These are phyloP conservation scores for Wallacemonas collosoma DNA, from an alignment of 208 protist genomes.

Conservation along the genomic window DNA sequence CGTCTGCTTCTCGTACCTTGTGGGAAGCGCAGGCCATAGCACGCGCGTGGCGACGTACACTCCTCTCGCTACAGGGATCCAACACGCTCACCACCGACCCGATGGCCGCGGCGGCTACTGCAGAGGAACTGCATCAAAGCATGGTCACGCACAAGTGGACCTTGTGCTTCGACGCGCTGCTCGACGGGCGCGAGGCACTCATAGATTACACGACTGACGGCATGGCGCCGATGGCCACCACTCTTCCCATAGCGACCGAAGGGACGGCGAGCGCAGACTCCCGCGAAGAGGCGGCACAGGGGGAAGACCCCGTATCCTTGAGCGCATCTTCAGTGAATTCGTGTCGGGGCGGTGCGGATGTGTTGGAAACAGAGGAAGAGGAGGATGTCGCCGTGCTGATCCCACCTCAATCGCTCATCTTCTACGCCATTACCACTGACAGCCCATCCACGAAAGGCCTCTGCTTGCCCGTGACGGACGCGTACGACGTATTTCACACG, in stretches of 20 bases:
- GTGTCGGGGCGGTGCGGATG: background rate
- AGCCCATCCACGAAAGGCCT: slow-evolving; percentile 40
- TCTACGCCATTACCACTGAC: slow-evolving; percentile 72
- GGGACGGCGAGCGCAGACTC: background rate
- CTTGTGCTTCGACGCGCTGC: slow-evolving; percentile 63
- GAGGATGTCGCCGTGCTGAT: slow-evolving; percentile 5
- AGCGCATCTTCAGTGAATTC: no score
- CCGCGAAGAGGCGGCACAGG: background rate
- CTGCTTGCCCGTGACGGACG: slow-evolving; percentile 46
- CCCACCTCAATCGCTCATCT: slow-evolving; percentile 38
- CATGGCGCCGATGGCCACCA: slow-evolving; percentile 2
- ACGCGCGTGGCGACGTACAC: slow-evolving; percentile 34
- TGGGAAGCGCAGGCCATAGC: slow-evolving; percentile 51
- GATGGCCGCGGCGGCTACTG: no score
- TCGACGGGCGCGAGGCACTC: slow-evolving; percentile 62
- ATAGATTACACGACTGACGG: slow-evolving; percentile 27
- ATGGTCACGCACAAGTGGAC: slow-evolving; percentile 42
- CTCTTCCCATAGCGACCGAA: background rate
- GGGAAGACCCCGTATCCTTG: no score
- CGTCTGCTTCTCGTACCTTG: slow-evolving; percentile 21
- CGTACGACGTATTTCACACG: slow-evolving; percentile 38
- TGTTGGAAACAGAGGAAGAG: background rate
- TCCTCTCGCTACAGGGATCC: no score
- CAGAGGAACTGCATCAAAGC: slow-evolving; percentile 36
- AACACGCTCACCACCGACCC: no score